Evolutionary conservation across 345 rosid species (phyloP).

Genomic region (Toxicodendron radicans): DNA sequence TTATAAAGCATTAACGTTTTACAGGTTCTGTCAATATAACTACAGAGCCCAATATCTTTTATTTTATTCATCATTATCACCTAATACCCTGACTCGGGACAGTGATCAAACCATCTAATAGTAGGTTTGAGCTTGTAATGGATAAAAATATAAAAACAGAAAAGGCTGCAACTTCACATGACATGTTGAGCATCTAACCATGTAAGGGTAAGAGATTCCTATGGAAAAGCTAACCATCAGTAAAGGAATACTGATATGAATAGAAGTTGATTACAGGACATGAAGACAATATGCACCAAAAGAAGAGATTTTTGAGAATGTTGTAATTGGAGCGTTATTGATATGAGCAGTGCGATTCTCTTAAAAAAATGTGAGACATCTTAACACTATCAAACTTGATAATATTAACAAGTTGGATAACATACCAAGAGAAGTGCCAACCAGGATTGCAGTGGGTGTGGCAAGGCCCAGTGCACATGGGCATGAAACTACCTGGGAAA

Average conservation of each 20-base stretch:
- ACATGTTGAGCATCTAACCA: not conserved
- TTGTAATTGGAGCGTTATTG: not conserved
- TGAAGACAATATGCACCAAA: not conserved
- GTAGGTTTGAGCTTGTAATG: not conserved
- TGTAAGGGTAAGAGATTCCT: conserved; percentile 3
- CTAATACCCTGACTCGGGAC: not conserved
- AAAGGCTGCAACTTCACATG: not conserved
- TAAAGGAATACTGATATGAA: not conserved
- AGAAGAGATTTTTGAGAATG: not conserved
- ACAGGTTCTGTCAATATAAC: not conserved
- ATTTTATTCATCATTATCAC: conserved; percentile 12
- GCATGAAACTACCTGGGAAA: conserved; percentile 88
- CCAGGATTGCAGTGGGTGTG: conserved; percentile 94
- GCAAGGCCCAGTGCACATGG: conserved; percentile 99
- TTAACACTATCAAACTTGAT: conserved; percentile 1
- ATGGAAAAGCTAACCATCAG: too few relatives aligned
- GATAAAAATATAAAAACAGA: not conserved
- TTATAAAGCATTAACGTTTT: conserved; percentile 3
- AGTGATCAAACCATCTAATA: not conserved
- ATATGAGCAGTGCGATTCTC: not conserved
- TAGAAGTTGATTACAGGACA: not conserved
- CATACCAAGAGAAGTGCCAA: conserved; percentile 96
- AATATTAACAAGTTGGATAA: conserved; percentile 25
- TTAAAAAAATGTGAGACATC: not conserved
- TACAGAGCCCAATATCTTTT: not conserved